phyloP scores from a whole-genome alignment of 2,329 filamentous ascomycete genomes.

The Rugonectria rugulosa region DNA sequence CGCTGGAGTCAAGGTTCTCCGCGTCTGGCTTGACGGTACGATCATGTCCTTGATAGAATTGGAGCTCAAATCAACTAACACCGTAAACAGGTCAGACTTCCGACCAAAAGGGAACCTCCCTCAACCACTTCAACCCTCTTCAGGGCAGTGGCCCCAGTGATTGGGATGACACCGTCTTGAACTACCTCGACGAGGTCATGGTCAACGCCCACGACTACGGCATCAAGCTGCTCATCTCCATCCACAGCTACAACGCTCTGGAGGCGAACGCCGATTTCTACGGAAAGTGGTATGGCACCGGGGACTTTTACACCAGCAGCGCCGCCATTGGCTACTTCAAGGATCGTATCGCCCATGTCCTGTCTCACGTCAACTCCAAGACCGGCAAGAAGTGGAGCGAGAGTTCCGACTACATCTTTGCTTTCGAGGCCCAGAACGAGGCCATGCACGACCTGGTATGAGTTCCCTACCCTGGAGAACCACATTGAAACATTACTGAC shows the following conservation, averaged over 20 bases:
- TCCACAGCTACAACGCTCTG: conserved; percentile 9
- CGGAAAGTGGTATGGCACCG: conserved; percentile 1
- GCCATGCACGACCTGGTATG: conserved; percentile 31
- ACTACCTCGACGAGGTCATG: conserved; percentile 16
- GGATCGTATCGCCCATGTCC: background rate
- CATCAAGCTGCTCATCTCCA: conserved; percentile 15
- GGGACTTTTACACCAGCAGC: conserved; percentile 8
- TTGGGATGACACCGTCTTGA: conserved; percentile 11
- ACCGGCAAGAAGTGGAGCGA: conserved; percentile 28
- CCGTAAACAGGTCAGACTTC: background rate
- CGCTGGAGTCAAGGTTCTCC: conserved; percentile 19
- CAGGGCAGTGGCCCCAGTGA: background rate
- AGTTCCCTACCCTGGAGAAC: background rate
- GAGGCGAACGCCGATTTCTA: conserved; percentile 11
- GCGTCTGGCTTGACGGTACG: conserved; percentile 16
- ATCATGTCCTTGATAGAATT: background rate
- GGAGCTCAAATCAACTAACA: background rate
- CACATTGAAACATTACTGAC: too few species aligned
- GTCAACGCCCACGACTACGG: conserved; percentile 2
- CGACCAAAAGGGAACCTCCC: background rate
- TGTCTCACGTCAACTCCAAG: conserved; percentile 4
- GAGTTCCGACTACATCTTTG: conserved; percentile 35
- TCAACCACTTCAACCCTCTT: conserved; percentile 2
- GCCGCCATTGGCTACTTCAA: background rate
- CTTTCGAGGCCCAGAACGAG: conserved; percentile 35